Base-by-base conservation (phyloP, 1,284 basidiomycete species). In the Gomphus bonarii region DNA sequence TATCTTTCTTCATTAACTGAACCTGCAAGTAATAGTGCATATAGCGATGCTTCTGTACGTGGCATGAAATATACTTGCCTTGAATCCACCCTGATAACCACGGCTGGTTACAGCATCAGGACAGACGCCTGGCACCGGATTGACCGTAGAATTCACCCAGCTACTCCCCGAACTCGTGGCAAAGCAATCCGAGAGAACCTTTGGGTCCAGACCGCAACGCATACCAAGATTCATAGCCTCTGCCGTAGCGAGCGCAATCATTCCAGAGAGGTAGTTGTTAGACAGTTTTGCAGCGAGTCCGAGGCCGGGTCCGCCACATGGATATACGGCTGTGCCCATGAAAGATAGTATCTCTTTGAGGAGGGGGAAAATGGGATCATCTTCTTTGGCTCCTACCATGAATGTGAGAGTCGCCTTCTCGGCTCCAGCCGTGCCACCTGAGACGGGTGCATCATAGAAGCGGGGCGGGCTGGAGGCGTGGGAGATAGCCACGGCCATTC, bases 141-240 rank as follows among this genome's bases (percentile, higher is more conserved):
- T 63, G 38, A 35, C 40, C 14, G 50, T 54, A 1, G 54, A 60
- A 52, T 63, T 63, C 22, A 60, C 58, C 60, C 60, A 63, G 47
- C 61, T 63, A 28, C 54, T 51, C 14, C 59, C 62, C 11, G 58
- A 61, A 40, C 62, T 63, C 48, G 57, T 58, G 38, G 58, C 57
- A 43, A 63, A 63, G 25, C 60, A 57, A 14, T 60, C 56, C n/a
- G 60, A 60, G 18, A 63, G 50, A 25, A 63, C 43, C 22, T 59
- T 56, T 28, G 59, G 40, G 30, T 63, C 62, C 18, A 63, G 56
- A 4, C 62, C 62, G 36, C 59, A 59, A 2, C 62, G 58, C 61
- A 63, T 63, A 3, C 62, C 62, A 28, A 63, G 50, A 44, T 63
- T 63, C 62, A 63, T 63, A 28, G 62, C 60, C 52, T 63, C 62